Base-by-base conservation (phyloP, 2,329 filamentous ascomycete genomes). In the Sporothrix curviconia region DNA sequence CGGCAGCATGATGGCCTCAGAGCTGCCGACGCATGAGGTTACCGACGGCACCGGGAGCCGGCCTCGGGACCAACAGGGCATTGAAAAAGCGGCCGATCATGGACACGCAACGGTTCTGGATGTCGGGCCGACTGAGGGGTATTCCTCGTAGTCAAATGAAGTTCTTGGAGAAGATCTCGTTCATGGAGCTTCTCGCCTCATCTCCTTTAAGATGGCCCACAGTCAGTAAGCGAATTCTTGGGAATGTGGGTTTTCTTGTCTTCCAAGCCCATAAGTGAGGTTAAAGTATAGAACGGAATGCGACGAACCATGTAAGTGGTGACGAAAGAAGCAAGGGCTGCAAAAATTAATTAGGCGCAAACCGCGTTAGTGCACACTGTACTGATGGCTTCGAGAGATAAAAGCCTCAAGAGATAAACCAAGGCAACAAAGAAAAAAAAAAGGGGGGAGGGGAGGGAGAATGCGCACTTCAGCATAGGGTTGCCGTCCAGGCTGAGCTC, bases 61-160 rank as follows among this genome's bases (percentile, higher is more conserved):
- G 80, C 73, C 11, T 74, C 50, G 14, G 74, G 66, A 14, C 75
- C 71, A 0, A 74, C 72, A 0, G 90, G 9, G 87, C 86, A 71
- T 96, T 83, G 83, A 95, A 96, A 44, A 97, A 81, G 60, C 87
- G 83, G 74, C 71, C 91, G 64, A 96, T 96, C 87, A 92, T 92
- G 72, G 84, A 88, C 61, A 92, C 89, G 68, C 91, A 95, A 65
- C 92, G 88, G 78, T 92, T 95, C 74, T 96, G 92, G 69, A 92
- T 90, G 63, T 91, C 87, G 55, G n/a, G 87, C 87, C 0, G 85
- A 85, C 69, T 89, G 86, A 28, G 1, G 88, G 88, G 67, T 92
- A 92, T 71, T 91, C 87, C 69, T 92, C 88, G 70, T 91, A 92
- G 69, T 92, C 88, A 72, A 82, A 92, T 92, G 71, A 96, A 96